phyloP scores from a whole-genome alignment of 2,329 filamentous ascomycete genomes.

The Fulvia fulva region DNA sequence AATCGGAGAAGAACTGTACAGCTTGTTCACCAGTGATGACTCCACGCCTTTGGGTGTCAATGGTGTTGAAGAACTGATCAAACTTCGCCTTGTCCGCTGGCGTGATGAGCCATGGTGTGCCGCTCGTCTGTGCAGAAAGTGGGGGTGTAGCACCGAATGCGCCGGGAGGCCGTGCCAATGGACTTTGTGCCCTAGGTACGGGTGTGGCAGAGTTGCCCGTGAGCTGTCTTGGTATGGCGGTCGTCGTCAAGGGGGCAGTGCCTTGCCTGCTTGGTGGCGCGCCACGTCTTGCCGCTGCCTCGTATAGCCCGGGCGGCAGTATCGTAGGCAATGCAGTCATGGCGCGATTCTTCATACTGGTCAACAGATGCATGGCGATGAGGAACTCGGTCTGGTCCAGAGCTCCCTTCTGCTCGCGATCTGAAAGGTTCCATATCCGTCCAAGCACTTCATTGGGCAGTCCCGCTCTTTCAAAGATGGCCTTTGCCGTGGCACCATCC shows the following conservation, averaged over 20 bases:
- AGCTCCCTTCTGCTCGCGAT: constrained; percentile 86
- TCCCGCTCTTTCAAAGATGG: constrained; percentile 90
- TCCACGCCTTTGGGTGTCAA: constrained; percentile 77
- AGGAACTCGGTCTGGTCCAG: constrained; percentile 89
- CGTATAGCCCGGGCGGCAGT: constrained; percentile 81
- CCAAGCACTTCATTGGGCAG: constrained; percentile 86
- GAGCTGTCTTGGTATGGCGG: constrained; percentile 79
- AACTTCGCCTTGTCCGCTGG: constrained; percentile 82
- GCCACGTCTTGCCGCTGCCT: constrained; percentile 74
- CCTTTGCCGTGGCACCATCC: constrained; percentile 69
- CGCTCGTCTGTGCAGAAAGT: constrained; percentile 52
- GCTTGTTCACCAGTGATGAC: constrained; percentile 92
- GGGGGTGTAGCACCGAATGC: constrained; percentile 46
- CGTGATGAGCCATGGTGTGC: constrained; percentile 75
- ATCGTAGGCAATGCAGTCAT: constrained; percentile 75
- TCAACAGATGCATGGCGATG: constrained; percentile 95
- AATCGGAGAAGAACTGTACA: constrained; percentile 90
- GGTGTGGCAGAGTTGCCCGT: constrained; percentile 53
- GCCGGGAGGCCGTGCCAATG: constrained; percentile 48
- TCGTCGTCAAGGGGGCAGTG: constrained; percentile 31
- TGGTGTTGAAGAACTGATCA: constrained; percentile 75
- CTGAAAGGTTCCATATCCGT: constrained; percentile 93
- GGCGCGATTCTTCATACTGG: constrained; percentile 80
- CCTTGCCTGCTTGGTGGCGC: constrained; percentile 37
- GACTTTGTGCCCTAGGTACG: constrained; percentile 58